A percentile compares a stretch with the other conserved stretches of the same genome.
These are phyloP conservation scores for Sarcocystis neurona DNA, from an alignment of 169 alveolate genomes.

Conservation along the genomic window DNA sequence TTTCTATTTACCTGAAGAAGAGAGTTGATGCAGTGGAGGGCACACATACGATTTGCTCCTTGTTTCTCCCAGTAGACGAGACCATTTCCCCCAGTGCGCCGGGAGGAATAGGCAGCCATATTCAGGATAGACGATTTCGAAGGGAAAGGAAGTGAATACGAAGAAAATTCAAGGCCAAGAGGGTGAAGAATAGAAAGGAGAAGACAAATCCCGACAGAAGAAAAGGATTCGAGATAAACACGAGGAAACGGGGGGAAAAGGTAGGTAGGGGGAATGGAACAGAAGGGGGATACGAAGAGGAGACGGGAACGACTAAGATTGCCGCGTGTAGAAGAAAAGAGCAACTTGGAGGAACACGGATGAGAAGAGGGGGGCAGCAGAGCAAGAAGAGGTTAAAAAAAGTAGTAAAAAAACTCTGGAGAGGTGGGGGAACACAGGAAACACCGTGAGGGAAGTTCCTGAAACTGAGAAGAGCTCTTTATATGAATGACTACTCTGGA, in stretches of 20 bases:
- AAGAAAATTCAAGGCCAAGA: not conserved
- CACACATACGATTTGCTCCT: slow-evolving; percentile 88
- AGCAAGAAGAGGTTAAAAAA: not conserved
- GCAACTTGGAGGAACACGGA: not conserved
- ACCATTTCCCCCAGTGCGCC: not conserved
- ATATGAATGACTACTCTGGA: too few species aligned
- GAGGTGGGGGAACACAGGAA: too few species aligned
- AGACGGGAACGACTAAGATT: not conserved
- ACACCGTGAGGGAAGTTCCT: too few species aligned
- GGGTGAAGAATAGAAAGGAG: not conserved
- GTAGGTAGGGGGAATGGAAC: not conserved
- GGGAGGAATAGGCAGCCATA: not conserved
- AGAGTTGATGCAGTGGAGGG: slow-evolving; percentile 85
- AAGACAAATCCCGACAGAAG: too few species aligned
- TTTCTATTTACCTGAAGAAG: slow-evolving; percentile 85
- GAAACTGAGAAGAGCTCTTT: too few species aligned
- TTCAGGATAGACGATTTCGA: not conserved
- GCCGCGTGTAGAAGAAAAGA: not conserved
- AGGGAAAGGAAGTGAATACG: not conserved
- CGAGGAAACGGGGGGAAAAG: not conserved
- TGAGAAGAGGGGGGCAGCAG: not conserved
- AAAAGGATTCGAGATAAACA: not conserved
- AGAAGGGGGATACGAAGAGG: not conserved
- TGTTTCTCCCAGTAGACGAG: slow-evolving; percentile 89
- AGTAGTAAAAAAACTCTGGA: too few species aligned